Percentiles rank a stretch among this genome's conserved stretches.
These are phyloP conservation scores for Pythium volutum DNA, from an alignment of 352 stramenopile genomes.

Conservation along the genomic window DNA sequence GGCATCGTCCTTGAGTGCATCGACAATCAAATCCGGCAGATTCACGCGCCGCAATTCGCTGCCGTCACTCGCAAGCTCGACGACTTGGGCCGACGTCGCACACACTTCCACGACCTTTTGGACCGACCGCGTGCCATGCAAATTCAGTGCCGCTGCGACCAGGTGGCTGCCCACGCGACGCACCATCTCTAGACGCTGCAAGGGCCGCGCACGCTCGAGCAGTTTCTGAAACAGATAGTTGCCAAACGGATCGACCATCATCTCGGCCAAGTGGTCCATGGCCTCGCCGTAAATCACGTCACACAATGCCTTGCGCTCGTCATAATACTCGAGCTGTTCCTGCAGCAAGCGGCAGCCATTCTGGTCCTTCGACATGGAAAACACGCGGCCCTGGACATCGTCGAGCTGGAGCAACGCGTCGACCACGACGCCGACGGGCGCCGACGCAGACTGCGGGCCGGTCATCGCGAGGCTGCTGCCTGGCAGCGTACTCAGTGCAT, in stretches of 20 bases:
- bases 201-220: conserved; percentile 91
- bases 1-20: conserved; percentile 91
- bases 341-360: conserved; percentile 97
- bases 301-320: conserved; percentile 89
- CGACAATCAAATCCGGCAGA: conserved; percentile 92
- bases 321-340: conserved; percentile 92
- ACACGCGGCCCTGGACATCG: conserved; percentile 77
- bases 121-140: conserved; percentile 97
- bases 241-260: conserved; percentile 99
- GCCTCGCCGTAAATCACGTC: conserved; percentile 96
- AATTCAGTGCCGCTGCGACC: conserved; percentile 95
- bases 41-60: conserved; percentile 37
- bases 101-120: conserved; percentile 98
- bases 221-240: conserved; percentile 99
- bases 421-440: conserved; percentile 10
- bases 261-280: conserved; percentile 94
- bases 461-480: conserved; percentile 4
- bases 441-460: neutral
- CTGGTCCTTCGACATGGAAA: conserved; percentile 94
- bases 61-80: conserved; percentile 47
- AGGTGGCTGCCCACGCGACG: conserved; percentile 91
- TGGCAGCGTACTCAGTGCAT: neutral
- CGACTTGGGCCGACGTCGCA: conserved; percentile 72
- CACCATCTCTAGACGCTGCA: conserved; percentile 92
- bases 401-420: conserved; percentile 47